phyloP scores from a whole-genome alignment of 441 rosid genomes.

The Populus hybrid region DNA sequence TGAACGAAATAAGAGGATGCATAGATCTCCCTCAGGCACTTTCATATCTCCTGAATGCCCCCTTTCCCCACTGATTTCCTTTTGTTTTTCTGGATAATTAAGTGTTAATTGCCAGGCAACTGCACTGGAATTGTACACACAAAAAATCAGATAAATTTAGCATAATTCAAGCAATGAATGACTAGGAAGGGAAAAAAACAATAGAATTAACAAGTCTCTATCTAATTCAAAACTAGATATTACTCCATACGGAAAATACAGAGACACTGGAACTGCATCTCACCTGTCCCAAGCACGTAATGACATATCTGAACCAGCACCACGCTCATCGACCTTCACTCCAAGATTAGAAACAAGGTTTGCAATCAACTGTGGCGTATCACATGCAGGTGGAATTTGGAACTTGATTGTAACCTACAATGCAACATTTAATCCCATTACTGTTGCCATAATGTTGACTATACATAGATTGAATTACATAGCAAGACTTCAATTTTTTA shows the following conservation, averaged over 20 bases:
- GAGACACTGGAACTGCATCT: not conserved
- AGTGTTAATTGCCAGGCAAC: conserved; percentile 92
- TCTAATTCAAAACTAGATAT: not conserved
- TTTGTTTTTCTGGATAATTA: conserved; percentile 46
- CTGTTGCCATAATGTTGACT: not conserved
- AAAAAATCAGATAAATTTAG: conserved; percentile 1
- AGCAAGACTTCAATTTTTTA: not conserved
- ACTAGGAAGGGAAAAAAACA: not conserved
- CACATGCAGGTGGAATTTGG: conserved; percentile 73
- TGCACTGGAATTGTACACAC: conserved; percentile 51
- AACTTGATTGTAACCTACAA: conserved; percentile 72
- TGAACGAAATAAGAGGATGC: conserved; percentile 75
- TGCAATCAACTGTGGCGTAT: conserved; percentile 74
- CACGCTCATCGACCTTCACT: conserved; percentile 55
- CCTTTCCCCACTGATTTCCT: conserved; percentile 33
- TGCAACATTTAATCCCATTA: not conserved
- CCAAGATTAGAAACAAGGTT: conserved; percentile 81
- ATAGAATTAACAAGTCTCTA: not conserved
- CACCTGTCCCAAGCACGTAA: conserved; percentile 96
- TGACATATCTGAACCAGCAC: conserved; percentile 78
- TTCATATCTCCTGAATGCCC: conserved; percentile 27
- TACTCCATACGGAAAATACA: not conserved
- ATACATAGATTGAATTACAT: not conserved
- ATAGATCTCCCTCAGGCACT: conserved; percentile 49
- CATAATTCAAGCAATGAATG: conserved; percentile 2